Evolutionary conservation across 1,284 basidiomycete genomes (phyloP).

Genomic region (Cerioporus squamosus): DNA sequence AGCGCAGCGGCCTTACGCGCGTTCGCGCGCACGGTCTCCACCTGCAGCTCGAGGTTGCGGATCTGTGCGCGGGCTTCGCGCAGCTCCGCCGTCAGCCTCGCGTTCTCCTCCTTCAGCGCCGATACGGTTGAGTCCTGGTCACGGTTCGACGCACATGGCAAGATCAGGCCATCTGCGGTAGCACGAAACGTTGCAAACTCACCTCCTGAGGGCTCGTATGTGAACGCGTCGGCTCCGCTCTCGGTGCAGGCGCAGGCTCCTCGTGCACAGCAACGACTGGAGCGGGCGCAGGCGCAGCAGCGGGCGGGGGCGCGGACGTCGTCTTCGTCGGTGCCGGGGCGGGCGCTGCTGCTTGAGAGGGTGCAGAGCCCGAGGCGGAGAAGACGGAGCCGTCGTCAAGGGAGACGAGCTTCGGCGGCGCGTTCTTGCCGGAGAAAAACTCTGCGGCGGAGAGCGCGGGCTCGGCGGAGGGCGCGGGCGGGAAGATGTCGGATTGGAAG

Average conservation of each 20-base stretch:
- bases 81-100: conserved; percentile 62
- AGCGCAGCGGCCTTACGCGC: conserved; percentile 63
- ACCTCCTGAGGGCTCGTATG: conserved; percentile 20
- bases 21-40: conserved; percentile 77
- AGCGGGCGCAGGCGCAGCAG: conserved; percentile 18
- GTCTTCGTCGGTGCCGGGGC: conserved; percentile 34
- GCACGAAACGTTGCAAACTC: conserved; percentile 22
- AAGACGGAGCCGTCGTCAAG: conserved; percentile 59
- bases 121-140: conserved; percentile 27
- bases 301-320: conserved; percentile 31
- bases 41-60: conserved; percentile 79
- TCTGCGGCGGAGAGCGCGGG: conserved; percentile 83
- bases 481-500: conserved; percentile 95
- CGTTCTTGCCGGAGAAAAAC: conserved; percentile 86
- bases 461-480: conserved; percentile 84
- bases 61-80: conserved; percentile 81
- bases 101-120: conserved; percentile 60
- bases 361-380: conserved; percentile 26
- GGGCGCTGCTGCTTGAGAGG: conserved; percentile 38
- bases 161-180: neutral
- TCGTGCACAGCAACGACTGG: no score
- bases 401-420: conserved; percentile 71
- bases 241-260: neutral
- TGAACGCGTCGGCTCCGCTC: conserved; percentile 28
- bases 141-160: conserved; percentile 9